Evolutionary conservation across 306 rosid genomes (phyloP), one percentile per base, ranked within the genome.

Genomic region (Prinsepia uniflora): DNA sequence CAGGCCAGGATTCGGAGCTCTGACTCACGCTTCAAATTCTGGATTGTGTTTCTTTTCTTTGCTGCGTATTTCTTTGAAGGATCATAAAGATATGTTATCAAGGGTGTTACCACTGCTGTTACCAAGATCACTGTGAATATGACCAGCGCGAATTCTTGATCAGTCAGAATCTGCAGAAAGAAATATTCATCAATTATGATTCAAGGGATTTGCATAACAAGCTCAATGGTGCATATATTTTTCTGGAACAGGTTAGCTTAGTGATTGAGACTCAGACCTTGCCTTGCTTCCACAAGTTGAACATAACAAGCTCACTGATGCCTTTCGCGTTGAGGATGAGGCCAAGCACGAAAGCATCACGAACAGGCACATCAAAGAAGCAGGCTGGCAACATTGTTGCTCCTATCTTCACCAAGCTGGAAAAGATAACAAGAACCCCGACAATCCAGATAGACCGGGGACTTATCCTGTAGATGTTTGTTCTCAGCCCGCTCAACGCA

Each of bases 281-380:
- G 68, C 54, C n/a, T 39, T 44, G 63, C 74, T 54, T 75, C 90
- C 86, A 83, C 4, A 86, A 6, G 60, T 83, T 84, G 83, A 7
- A 90, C 65, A 79, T 6, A 17, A 41, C 45, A 65, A 90, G 76
- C 76, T 90, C 95, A 8, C 69, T 71, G 41, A 86, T 69, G 39
- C 96, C 96, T 66, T 78, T 88, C 17, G 89, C 85, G 65, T 90
- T 90, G 44, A 90, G 68, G 53, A 88, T 60, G 14, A 90, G 78
- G 3, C 92, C 95, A 7, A 88, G 78, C 56, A 88, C 69, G 18
- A 73, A 54, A 57, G 89, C 83, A 0, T 90, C 86, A 59, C 60
- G 75, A 52, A 24, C 36, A 14, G 78, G 71, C 5, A 83, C 19
- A 15, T 83, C 68, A 72, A 3, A 34, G 52, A 40, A 80, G 70